These are phyloP conservation scores for Capsicum baccatum DNA, from an alignment of 257 asterid genomes.

Conservation along the genomic window DNA sequence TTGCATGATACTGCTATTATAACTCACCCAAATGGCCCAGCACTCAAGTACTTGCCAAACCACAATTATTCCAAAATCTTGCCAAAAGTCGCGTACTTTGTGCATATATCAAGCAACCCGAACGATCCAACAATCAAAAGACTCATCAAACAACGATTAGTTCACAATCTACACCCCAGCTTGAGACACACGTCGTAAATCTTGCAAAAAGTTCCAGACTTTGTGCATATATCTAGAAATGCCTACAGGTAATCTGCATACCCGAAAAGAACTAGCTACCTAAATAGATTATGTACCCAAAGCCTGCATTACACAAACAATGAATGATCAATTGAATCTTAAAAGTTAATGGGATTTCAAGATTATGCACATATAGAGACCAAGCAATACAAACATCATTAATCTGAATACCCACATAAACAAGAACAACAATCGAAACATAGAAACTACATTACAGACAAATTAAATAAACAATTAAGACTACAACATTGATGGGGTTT, in stretches of 20 bases:
- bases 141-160: neutral
- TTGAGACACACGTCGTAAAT: neutral
- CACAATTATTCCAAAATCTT: conserved; percentile 37
- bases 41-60: conserved; percentile 32
- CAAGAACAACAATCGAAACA: neutral
- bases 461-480: neutral
- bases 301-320: conserved; percentile 19
- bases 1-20: conserved; percentile 42
- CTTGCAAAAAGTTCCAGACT: conserved; percentile 16
- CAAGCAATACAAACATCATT: neutral
- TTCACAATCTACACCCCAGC: neutral
- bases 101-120: conserved; percentile 38
- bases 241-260: conserved; percentile 14
- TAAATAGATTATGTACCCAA: neutral
- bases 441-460: too few species aligned
- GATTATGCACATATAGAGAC: conserved; percentile 27
- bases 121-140: conserved; percentile 8
- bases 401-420: neutral
- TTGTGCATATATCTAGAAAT: conserved; percentile 11
- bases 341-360: conserved; percentile 7
- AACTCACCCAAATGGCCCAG: conserved; percentile 38
- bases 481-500: neutral
- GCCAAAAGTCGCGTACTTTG: conserved; percentile 44
- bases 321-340: neutral
- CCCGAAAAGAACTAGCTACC: neutral